Conservation (phyloP, 2,329 filamentous ascomycete genomes). For the Exserohilum turcica region DNA sequence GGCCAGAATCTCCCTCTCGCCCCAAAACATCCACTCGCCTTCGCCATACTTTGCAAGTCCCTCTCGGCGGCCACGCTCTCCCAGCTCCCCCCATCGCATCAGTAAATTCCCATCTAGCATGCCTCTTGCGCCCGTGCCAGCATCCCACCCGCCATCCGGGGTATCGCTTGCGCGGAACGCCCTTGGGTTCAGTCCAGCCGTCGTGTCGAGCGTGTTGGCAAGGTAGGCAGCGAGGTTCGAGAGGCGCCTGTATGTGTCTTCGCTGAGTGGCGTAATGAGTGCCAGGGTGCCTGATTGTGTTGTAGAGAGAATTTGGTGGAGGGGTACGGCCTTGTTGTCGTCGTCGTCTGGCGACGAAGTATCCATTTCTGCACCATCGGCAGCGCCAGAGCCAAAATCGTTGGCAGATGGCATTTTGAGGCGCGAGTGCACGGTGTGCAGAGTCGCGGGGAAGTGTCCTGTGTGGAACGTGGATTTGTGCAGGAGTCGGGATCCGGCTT, state of each 20-base stretch:
- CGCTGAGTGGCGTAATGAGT: constrained; percentile 75
- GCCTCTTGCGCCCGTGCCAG: constrained; percentile 59
- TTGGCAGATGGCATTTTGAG: constrained; percentile 52
- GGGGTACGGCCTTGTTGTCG: constrained; percentile 4
- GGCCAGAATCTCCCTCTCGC: constrained; percentile 69
- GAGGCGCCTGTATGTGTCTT: constrained; percentile 82
- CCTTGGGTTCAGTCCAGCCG: constrained; percentile 81
- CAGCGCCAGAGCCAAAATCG: constrained; percentile 30
- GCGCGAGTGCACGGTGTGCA: constrained; percentile 75
- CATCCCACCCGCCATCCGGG: constrained; percentile 32
- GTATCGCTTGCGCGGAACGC: constrained; percentile 68
- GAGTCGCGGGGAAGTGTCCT: constrained; percentile 75
- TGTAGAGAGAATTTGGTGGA: constrained; percentile 43
- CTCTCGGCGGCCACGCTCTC: constrained; percentile 72
- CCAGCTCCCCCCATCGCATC: constrained; percentile 74
- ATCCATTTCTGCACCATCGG: constrained; percentile 24
- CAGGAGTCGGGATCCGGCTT: constrained; percentile 84
- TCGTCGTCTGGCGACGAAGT: background rate
- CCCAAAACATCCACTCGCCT: constrained; percentile 69
- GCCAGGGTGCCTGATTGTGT: constrained; percentile 73
- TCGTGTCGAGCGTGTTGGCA: constrained; percentile 73
- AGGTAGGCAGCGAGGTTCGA: constrained; percentile 82
- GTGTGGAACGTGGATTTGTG: constrained; percentile 87
- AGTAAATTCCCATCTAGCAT: constrained; percentile 81
- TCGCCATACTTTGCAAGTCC: constrained; percentile 75